Evolutionary conservation across 768 basidiomycete species (phyloP).

Genomic region (Butyriboletus loyo): DNA sequence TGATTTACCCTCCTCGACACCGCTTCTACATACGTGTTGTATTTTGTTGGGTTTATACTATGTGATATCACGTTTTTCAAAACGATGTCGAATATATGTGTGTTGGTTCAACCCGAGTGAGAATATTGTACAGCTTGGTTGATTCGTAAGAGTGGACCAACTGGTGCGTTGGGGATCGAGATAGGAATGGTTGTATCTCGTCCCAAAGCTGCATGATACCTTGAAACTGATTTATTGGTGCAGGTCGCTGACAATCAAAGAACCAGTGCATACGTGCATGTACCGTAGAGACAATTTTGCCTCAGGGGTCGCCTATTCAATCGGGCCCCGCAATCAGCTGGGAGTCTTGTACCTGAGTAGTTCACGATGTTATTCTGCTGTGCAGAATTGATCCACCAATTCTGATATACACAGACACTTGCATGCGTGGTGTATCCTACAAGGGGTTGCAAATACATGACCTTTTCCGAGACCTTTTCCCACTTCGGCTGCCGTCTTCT

Average conservation of each 20-base stretch:
- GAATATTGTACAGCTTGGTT: too few relatives aligned
- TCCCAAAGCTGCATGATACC: not conserved
- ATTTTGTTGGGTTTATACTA: not conserved
- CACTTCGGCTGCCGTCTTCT: conserved; percentile 50
- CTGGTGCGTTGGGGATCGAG: not conserved
- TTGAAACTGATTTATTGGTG: not conserved
- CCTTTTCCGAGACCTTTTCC: conserved; percentile 34
- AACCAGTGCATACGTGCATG: not conserved
- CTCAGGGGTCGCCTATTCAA: too few relatives aligned
- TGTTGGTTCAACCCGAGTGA: too few relatives aligned
- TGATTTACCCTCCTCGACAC: not conserved
- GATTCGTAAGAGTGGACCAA: not conserved
- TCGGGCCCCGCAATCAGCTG: too few relatives aligned
- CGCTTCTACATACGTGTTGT: not conserved
- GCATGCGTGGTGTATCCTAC: not conserved
- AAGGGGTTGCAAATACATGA: conserved; percentile 42
- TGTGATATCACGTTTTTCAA: not conserved
- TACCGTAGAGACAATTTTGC: not conserved
- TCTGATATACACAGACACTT: not conserved
- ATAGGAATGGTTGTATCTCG: not conserved
- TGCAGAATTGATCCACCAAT: not conserved
- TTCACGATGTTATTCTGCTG: not conserved
- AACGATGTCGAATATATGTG: not conserved
- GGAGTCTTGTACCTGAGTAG: too few relatives aligned
- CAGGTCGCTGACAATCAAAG: not conserved